Evolutionary conservation across 2,329 filamentous ascomycete genomes (phyloP).

Genomic region (Fusarium caatingaense): DNA sequence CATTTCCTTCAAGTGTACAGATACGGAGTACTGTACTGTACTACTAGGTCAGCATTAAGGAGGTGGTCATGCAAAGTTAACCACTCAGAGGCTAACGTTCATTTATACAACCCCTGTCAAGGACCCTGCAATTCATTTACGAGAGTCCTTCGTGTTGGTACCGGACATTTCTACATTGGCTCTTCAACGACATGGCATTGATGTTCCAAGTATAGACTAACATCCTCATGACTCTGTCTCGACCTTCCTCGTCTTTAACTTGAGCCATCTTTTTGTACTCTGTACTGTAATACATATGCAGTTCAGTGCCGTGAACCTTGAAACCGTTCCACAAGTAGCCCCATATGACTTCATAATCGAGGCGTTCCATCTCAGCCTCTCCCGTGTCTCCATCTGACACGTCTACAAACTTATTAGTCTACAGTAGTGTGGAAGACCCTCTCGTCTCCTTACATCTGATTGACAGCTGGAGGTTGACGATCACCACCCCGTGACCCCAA

Average conservation of each 20-base stretch:
- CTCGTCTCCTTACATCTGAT: constrained; percentile 6
- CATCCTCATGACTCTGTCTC: constrained; percentile 3
- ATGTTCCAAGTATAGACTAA: constrained; percentile 7
- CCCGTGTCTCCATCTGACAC: constrained; percentile 32
- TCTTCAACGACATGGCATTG: constrained; percentile 12
- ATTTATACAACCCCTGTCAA: constrained; percentile 20
- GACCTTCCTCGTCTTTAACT: background rate
- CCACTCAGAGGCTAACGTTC: constrained; percentile 29
- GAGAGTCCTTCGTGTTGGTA: constrained; percentile 31
- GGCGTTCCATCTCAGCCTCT: constrained; percentile 26
- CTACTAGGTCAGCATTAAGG: constrained; percentile 3
- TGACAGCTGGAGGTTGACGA: constrained; percentile 4
- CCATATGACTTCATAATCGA: constrained; percentile 31
- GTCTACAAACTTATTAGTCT: constrained; percentile 15
- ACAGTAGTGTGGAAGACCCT: constrained; percentile 1
- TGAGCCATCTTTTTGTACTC: background rate
- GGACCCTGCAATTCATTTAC: constrained; percentile 36
- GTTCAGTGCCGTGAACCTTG: background rate
- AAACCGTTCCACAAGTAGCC: constrained; percentile 28
- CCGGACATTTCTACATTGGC: constrained; percentile 13
- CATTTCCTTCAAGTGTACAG: background rate
- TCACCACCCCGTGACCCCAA: constrained; percentile 29
- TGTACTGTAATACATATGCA: background rate
- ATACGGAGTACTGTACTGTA: too few species aligned
- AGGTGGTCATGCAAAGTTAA: constrained; percentile 26